Evolutionary conservation across 805 yeast genomes (phyloP), one percentile per base, ranked within the genome.

Genomic region (Metschnikowia noctiluminum): DNA sequence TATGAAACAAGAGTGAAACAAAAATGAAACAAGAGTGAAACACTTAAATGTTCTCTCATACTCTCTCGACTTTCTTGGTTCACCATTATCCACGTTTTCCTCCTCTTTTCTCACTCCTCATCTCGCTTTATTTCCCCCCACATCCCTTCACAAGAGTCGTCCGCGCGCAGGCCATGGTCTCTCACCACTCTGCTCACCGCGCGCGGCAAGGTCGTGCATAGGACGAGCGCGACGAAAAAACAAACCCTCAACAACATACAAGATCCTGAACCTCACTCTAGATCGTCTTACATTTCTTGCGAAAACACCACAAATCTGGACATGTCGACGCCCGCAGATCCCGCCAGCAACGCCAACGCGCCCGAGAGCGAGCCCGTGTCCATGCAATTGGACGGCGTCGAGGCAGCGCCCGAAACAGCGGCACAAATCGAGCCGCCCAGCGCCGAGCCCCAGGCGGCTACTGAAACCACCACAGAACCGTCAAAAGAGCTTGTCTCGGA

Each of bases 251-350:
- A 43, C 50, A 42, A 30, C 39, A 35, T 16, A 41, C 38, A 45
- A 15, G 16, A 34, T n/a, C 15, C 15, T 7, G 14, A 6, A 3
- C 9, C 15, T 10, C 15, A 7, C 8, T 13, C 36, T 16, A 8
- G 15, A 13, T 12, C 14, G 9, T 11, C 36, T 13, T 13, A 11
- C 5, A 12, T 34, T 21, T 15, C 6, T 10, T n/a, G 28, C 21
- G 28, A 21, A 21, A 7, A 26, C 28, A 26, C 40, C 11, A 11
- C 27, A 4, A 37, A 37, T 11, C 40, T 16, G 28, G 40, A 11
- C 28, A 56, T 56, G 59, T 56, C 59, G 41, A 48, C 51, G 30
- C 51, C 56, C n/a, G 47, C 49, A 28, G 62, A 59, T 44, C 54
- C 51, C 30, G 53, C 47, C 37, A 43, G 48, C 27, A 53, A 58